Evolutionary conservation across 495 filamentous ascomycete species (phyloP), one percentile per base, ranked within the genome.

Genomic region (Venustampulla echinocandica): DNA sequence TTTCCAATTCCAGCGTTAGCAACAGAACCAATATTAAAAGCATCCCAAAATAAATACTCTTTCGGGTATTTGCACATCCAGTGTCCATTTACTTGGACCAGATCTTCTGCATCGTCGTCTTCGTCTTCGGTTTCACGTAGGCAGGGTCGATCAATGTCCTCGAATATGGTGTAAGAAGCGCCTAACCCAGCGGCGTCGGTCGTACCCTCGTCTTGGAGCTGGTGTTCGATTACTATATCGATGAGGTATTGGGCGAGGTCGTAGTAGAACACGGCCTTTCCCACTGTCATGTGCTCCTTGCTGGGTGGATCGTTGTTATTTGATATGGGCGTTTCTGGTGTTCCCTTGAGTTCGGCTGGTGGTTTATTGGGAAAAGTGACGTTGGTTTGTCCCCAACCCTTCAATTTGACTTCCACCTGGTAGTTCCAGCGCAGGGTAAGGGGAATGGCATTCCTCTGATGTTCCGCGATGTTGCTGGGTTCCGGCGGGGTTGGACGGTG

Each of bases 391-490:
- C 53, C 24, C 56, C 56, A 59, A 17, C 10, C 1, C 1, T 19
- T 20, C 40, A 59, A 15, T 22, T 34, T 30, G 22, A 47, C 51
- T 15, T 53, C 56, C 3, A 59, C 10, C 3, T 21, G 4, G 0
- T 10, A 10, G 21, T 59, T 59, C 53, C 53, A 56, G 9, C 44
- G 41, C n/a, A 25, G 10, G 5, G 50, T 50, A 6, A 59, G 35
- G 24, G 53, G 51, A 11, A 51, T 47, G 7, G 53, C 56, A 14
- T 55, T 56, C 28, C 54, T 59, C 10, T 53, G 50, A 13, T 54
- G 42, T 27, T 59, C 56, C 4, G 56, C 49, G 10, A 52, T 38
- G 27, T 42, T 55, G 45, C 40, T 49, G n/a, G 55, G 55, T 32
- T 24, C 22, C n/a, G 47, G 14, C 4, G 55, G 48, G 3, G 34